Evolutionary conservation across 805 yeast genomes (phyloP), one percentile per base, ranked within the genome.

Genomic region (Ogataea sp.): DNA sequence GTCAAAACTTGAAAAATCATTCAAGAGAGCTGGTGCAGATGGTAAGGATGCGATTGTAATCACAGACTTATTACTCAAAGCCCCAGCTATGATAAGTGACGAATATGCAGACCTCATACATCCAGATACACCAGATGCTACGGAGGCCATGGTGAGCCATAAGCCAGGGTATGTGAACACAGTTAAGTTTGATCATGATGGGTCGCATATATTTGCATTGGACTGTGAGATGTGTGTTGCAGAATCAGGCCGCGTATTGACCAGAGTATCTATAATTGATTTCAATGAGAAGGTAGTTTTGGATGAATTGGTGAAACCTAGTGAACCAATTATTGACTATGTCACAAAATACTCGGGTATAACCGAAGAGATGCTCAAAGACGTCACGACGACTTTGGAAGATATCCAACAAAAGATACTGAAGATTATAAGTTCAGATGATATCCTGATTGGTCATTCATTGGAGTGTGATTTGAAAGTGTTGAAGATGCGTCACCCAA

Each of bases 221-320:
- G 98, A 90, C 61, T 93, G 98, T 66, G 98, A 90, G 61, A 93
- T 90, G 87, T 87, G 96, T 55, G 62, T 70, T 42, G 61, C 89
- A 0, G 72, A 64, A 0, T 45, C 52, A 1, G 88, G 87, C 0
- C 68, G 71, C 32, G 95, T 76, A 1, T 64, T 90, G 31, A 78
- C 97, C 0, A 68, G 97, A 39, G 75, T 85, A 0, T 83, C 96
- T 2, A 47, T 93, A 9, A 72, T 88, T 1, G 79, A 83, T 54
- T 76, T 73, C 48, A 68, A 76, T 37, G 73, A 71, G 15, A 69
- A 73, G 4, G 72, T 80, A 0, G 56, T 90, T 0, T 59, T 82
- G 43, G 96, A 89, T 53, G 71, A 77, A 45, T 68, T 77, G 18
- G 96, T 93, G 2, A 77, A 83, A 55, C 98, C 98, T 0, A 67